Percentiles rank a stretch among this genome's conserved stretches.
Evolutionary conservation across 2,329 filamentous ascomycete species (phyloP).

Genomic region (Botrytis elliptica): DNA sequence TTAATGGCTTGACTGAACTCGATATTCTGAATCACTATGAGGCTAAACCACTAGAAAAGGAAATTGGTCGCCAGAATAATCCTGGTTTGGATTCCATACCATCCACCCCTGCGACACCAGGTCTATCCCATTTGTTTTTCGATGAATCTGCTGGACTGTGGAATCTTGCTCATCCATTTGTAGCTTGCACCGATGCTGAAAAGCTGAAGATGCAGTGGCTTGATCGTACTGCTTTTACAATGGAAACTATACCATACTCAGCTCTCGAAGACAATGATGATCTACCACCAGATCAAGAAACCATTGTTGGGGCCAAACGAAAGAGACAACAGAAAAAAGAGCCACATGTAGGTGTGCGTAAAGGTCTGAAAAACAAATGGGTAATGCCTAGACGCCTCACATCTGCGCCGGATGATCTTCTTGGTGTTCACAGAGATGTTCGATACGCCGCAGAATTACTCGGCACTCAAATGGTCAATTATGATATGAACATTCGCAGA

Average conservation of each 20-base stretch:
- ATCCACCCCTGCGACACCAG: slow-evolving; percentile 10
- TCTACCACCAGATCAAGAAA: slow-evolving; percentile 16
- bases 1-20: slow-evolving; percentile 24
- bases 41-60: slow-evolving; percentile 27
- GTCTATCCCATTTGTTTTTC: slow-evolving; percentile 10
- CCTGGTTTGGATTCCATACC: slow-evolving; percentile 36
- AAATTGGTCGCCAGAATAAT: slow-evolving; percentile 26
- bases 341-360: slow-evolving; percentile 14
- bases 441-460: slow-evolving; percentile 16
- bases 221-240: slow-evolving; percentile 43
- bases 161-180: slow-evolving; percentile 12
- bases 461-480: slow-evolving; percentile 21
- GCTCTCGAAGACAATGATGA: slow-evolving; percentile 38
- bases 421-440: slow-evolving; percentile 20
- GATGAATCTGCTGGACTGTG: slow-evolving; percentile 21
- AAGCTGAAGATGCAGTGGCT: slow-evolving; percentile 30
- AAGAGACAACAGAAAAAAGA: slow-evolving; percentile 14
- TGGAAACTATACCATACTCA: slow-evolving; percentile 46
- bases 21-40: slow-evolving; percentile 31
- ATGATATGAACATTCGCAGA: slow-evolving; percentile 14
- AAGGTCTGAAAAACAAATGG: slow-evolving; percentile 21
- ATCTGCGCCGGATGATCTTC: slow-evolving; percentile 18
- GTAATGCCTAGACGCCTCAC: slow-evolving; percentile 19
- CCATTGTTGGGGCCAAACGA: neutral
- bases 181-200: slow-evolving; percentile 7